Evolutionary conservation across 1,284 basidiomycete genomes (phyloP).

Genomic region (Mixia osmundae): DNA sequence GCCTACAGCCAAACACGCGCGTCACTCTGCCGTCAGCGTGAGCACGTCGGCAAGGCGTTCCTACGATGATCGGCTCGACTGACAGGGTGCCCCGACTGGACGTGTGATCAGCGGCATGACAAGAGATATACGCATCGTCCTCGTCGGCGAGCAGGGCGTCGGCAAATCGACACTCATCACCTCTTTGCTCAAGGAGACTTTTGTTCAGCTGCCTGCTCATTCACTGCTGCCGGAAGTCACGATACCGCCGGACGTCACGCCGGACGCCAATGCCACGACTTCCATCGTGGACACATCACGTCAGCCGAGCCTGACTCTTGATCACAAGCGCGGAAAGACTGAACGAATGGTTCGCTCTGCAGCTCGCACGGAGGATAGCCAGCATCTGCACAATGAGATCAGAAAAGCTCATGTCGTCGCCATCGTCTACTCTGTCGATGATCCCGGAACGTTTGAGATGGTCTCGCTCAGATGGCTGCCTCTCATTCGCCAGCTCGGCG

Average conservation of each 20-base stretch:
- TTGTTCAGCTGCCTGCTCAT: slow-evolving; percentile 31
- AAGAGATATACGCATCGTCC: slow-evolving; percentile 70
- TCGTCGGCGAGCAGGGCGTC: slow-evolving; percentile 85
- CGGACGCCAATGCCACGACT: slow-evolving; percentile 49
- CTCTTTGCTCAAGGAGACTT: slow-evolving; percentile 35
- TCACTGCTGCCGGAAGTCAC: slow-evolving; percentile 83
- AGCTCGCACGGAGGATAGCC: slow-evolving; percentile 50
- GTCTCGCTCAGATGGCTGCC: slow-evolving; percentile 98
- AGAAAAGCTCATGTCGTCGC: slow-evolving; percentile 94
- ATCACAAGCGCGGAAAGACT: slow-evolving; percentile 3
- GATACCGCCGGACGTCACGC: slow-evolving; percentile 81
- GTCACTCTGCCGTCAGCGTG: no score
- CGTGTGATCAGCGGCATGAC: no score
- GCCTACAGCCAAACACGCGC: no score
- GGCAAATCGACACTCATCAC: slow-evolving; percentile 89
- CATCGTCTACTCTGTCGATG: slow-evolving; percentile 88
- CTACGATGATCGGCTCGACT: no score
- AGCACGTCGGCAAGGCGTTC: no score
- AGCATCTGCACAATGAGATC: slow-evolving; percentile 79
- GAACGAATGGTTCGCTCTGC: no score
- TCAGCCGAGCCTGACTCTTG: slow-evolving; percentile 24
- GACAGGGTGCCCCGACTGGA: no score
- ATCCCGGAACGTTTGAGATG: slow-evolving; percentile 82
- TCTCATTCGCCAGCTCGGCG: slow-evolving; percentile 81
- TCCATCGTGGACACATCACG: slow-evolving; percentile 88